These are phyloP conservation scores for Microbotryum violaceum DNA, from an alignment of 1,284 basidiomycete genomes.

Conservation along the genomic window DNA sequence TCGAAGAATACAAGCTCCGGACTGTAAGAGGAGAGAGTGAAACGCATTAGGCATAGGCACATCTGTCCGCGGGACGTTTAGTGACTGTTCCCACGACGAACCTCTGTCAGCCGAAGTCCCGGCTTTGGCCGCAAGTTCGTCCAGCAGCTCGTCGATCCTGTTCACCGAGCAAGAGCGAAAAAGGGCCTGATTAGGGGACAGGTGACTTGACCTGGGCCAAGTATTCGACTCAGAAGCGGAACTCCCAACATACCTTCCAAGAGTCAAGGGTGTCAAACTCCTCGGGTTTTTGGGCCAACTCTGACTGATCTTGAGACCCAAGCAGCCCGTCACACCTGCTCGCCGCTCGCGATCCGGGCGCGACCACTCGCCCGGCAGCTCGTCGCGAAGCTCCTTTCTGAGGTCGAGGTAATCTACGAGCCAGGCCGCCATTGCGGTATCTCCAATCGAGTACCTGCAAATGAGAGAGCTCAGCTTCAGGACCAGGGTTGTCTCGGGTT, in stretches of 20 bases:
- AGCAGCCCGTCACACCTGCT: slow-evolving; percentile 50
- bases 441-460: slow-evolving; percentile 39
- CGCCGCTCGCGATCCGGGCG: slow-evolving; percentile 1
- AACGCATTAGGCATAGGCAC: background rate
- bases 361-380: slow-evolving; percentile 47
- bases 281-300: slow-evolving; percentile 41
- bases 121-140: slow-evolving; percentile 62
- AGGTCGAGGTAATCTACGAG: background rate
- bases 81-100: background rate
- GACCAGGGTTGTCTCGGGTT: slow-evolving; percentile 64
- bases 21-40: background rate
- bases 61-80: background rate
- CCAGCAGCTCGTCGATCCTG: slow-evolving; percentile 56
- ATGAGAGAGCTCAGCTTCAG: slow-evolving; percentile 48
- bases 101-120: slow-evolving; percentile 50
- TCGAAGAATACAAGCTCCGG: slow-evolving; percentile 16
- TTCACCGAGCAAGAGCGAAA: too few relatives aligned
- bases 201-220: slow-evolving; percentile 23
- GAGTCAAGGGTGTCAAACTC: slow-evolving; percentile 2
- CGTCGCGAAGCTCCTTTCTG: slow-evolving; percentile 38
- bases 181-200: slow-evolving; percentile 7
- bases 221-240: slow-evolving; percentile 43
- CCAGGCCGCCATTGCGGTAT: slow-evolving; percentile 5
- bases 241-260: slow-evolving; percentile 16
- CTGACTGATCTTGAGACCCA: slow-evolving; percentile 57